These are phyloP conservation scores for Thermothelomyces thermophilus DNA, from an alignment of 2,329 filamentous ascomycete genomes.

Conservation along the genomic window DNA sequence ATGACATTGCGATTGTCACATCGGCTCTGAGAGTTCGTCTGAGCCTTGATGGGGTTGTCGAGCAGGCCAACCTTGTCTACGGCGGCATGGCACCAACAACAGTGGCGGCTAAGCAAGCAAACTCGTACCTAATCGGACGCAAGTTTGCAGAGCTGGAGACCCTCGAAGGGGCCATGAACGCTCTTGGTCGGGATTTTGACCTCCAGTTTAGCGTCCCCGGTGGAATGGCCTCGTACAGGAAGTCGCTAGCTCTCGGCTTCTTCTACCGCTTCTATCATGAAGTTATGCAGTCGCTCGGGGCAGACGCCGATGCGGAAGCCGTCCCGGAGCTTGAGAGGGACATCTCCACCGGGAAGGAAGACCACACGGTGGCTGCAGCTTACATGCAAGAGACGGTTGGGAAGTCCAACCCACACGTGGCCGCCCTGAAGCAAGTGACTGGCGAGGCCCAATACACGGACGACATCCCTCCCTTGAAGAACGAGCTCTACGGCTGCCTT, in stretches of 20 bases:
- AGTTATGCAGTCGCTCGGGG: constrained; percentile 57
- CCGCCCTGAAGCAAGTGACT: constrained; percentile 86
- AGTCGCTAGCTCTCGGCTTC: constrained; percentile 83
- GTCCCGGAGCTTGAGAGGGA: constrained; percentile 78
- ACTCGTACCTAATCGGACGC: constrained; percentile 68
- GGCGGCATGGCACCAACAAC: constrained; percentile 94
- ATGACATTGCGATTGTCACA: constrained; percentile 97
- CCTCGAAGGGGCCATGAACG: constrained; percentile 82
- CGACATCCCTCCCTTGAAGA: constrained; percentile 79
- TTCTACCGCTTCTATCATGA: constrained; percentile 98
- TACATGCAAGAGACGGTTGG: constrained; percentile 81
- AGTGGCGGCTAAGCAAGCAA: constrained; percentile 74
- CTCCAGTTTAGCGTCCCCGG: constrained; percentile 86
- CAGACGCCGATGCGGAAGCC: constrained; percentile 60
- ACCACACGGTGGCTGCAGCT: constrained; percentile 64
- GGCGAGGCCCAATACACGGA: constrained; percentile 96
- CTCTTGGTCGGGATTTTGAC: constrained; percentile 84
- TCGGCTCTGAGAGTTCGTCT: constrained; percentile 72
- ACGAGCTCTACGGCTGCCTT: constrained; percentile 82
- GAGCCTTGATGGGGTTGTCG: constrained; percentile 61
- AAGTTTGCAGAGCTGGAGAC: constrained; percentile 74
- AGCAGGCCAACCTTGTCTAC: constrained; percentile 75
- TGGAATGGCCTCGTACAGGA: constrained; percentile 95
- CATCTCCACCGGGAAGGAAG: constrained; percentile 74
- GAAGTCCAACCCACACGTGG: constrained; percentile 78